A percentile compares a stretch with the other conserved stretches of the same genome.
These are phyloP conservation scores for Phytophthora citricola DNA, from an alignment of 352 stramenopile genomes.

Conservation along the genomic window DNA sequence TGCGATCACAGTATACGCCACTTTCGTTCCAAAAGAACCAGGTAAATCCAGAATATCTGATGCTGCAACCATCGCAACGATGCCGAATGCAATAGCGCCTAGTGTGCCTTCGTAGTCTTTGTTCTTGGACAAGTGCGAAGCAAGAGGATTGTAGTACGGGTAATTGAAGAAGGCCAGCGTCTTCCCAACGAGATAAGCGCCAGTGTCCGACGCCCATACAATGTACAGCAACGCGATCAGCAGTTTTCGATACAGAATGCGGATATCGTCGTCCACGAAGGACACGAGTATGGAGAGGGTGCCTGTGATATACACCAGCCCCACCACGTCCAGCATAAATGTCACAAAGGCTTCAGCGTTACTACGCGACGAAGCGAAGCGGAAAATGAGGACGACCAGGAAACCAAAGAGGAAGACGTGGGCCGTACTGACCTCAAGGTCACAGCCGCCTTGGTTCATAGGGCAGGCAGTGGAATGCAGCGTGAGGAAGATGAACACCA, in stretches of 20 bases:
- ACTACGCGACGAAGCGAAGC: slow-evolving; percentile 36
- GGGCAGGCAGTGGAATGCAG: slow-evolving; percentile 59
- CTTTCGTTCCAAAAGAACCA: slow-evolving; percentile 74
- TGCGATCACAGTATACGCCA: slow-evolving; percentile 85
- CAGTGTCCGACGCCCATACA: slow-evolving; percentile 88
- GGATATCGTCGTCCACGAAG: slow-evolving; percentile 63
- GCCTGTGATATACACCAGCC: slow-evolving; percentile 62
- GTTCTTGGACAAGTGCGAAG: slow-evolving; percentile 93
- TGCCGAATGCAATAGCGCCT: slow-evolving; percentile 75
- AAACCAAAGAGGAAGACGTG: slow-evolving; percentile 45
- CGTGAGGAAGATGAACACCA: slow-evolving; percentile 54
- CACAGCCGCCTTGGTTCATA: slow-evolving; percentile 54
- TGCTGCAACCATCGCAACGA: slow-evolving; percentile 85
- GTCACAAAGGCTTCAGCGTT: slow-evolving; percentile 41
- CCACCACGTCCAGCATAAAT: slow-evolving; percentile 56
- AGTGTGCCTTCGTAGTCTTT: slow-evolving; percentile 96
- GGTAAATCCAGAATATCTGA: slow-evolving; percentile 66
- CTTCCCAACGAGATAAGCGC: slow-evolving; percentile 93
- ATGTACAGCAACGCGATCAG: slow-evolving; percentile 70
- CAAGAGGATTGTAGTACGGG: slow-evolving; percentile 74
- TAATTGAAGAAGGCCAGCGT: slow-evolving; percentile 89
- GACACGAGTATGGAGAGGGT: slow-evolving; percentile 54
- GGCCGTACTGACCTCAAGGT: slow-evolving; percentile 31
- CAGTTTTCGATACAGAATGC: slow-evolving; percentile 56
- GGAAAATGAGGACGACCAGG: slow-evolving; percentile 47